phyloP scores from a whole-genome alignment of 768 basidiomycete species.

The Tricholoma sp. region DNA sequence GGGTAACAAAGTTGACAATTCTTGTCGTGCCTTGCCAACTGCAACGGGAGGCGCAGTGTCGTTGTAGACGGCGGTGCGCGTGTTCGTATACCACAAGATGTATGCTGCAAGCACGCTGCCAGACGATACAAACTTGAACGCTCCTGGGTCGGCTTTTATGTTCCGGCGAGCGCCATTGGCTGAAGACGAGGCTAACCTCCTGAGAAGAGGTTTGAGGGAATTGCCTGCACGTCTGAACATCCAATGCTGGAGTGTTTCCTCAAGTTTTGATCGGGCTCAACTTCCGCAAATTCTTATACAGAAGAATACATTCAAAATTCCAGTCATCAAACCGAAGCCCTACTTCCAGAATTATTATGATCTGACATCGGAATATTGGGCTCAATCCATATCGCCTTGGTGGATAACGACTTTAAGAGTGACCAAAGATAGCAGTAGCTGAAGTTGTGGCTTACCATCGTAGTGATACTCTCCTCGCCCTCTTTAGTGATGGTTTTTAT shows the following conservation, averaged over 20 bases:
- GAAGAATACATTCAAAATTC: background rate
- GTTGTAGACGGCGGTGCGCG: slow-evolving; percentile 27
- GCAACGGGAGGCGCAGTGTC: slow-evolving; percentile 16
- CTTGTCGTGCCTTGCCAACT: slow-evolving; percentile 11
- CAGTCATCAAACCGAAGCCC: background rate
- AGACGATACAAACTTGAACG: slow-evolving; percentile 24
- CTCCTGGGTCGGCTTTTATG: slow-evolving; percentile 11
- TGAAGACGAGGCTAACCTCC: slow-evolving; percentile 18
- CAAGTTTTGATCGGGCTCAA: no score
- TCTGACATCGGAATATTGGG: slow-evolving; percentile 17
- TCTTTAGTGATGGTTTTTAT: slow-evolving; percentile 42
- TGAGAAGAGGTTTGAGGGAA: slow-evolving; percentile 18
- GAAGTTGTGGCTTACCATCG: slow-evolving; percentile 36
- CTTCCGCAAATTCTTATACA: no score
- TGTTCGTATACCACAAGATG: slow-evolving; percentile 34
- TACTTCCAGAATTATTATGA: background rate
- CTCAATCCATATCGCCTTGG: slow-evolving; percentile 43
- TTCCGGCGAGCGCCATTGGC: slow-evolving; percentile 13
- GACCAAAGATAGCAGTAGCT: background rate
- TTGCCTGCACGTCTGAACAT: slow-evolving; percentile 28
- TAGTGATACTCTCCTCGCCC: slow-evolving; percentile 49
- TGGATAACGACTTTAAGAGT: background rate
- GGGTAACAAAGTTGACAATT: slow-evolving; percentile 1
- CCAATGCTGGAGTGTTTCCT: no score
- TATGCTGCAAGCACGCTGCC: slow-evolving; percentile 28